These are phyloP conservation scores for Aspergillus sparsus DNA, from an alignment of 495 filamentous ascomycete species.

Conservation along the genomic window DNA sequence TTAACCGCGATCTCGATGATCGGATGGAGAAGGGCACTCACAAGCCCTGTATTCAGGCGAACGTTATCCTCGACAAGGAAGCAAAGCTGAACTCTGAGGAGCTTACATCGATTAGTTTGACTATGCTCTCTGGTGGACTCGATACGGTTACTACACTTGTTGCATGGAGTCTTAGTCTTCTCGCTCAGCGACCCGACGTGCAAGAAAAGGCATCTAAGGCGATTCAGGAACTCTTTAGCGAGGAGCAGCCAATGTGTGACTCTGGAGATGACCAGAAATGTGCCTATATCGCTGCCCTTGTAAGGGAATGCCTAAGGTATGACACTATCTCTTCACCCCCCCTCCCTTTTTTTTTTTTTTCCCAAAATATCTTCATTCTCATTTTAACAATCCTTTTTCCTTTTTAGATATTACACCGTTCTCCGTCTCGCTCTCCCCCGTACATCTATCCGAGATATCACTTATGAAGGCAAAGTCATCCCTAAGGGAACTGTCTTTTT, in stretches of 20 bases:
- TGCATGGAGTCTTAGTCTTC: constrained; percentile 61
- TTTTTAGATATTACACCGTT: constrained; percentile 55
- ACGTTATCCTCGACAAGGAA: constrained; percentile 63
- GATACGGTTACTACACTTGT: constrained; percentile 65
- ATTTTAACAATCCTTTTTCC: too few species aligned
- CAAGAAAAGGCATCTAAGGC: constrained; percentile 59
- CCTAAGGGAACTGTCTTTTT: constrained; percentile 62
- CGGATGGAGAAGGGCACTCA: constrained; percentile 60
- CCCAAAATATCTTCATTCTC: background rate
- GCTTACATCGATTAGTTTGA: constrained; percentile 62
- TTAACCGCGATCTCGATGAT: constrained; percentile 56
- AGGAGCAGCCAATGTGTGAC: constrained; percentile 56
- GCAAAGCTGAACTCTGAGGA: constrained; percentile 59
- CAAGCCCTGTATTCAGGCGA: constrained; percentile 64
- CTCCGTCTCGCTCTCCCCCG: constrained; percentile 62
- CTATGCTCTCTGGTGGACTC: constrained; percentile 62
- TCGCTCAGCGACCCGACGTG: constrained; percentile 59
- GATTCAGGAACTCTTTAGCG: constrained; percentile 55
- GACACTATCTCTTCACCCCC: constrained; percentile 7
- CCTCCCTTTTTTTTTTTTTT: background rate
- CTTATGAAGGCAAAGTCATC: constrained; percentile 56
- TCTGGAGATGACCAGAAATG: constrained; percentile 63
- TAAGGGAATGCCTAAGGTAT: constrained; percentile 58
- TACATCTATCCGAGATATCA: constrained; percentile 59
- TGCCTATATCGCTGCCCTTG: constrained; percentile 58